Evolutionary conservation across 2,329 filamentous ascomycete genomes (phyloP), one percentile per base, ranked within the genome.

Genomic region (Chaetomiaceae sp.): DNA sequence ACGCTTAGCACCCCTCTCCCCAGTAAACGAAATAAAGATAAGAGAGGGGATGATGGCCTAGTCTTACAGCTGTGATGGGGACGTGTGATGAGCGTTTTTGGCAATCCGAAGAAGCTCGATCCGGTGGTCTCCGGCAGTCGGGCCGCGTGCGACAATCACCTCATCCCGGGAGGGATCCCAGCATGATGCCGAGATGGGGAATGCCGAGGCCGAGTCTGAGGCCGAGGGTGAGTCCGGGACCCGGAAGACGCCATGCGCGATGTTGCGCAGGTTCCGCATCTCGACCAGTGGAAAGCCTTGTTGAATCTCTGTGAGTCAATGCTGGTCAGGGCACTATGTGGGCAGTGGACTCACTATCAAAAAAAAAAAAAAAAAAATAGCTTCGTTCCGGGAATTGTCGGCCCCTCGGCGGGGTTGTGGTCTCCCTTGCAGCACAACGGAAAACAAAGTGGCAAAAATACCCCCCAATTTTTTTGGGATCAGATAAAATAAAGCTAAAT

Each of bases 221-320:
- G 79, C 75, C 58, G 59, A 51, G 43, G 55, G 33, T 27, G 55
- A 40, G 23, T 43, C 42, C 23, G 56, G 54, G 18, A 84, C 75
- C 61, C 74, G 78, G 73, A 85, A 85, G 67, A 81, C 76, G 62
- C 80, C 79, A 67, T 88, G 85, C 66, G 80, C 82, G 64, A 90
- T 83, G 68, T 85, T 90, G 71, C 83, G 86, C 63, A 97, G 79
- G 71, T 96, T 97, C 67, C 89, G 86, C 92, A 97, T 97, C 56
- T 69, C 75, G 62, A 33, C 47, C 40, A 29, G 37, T 48, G 36
- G 27, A 41, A 16, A 37, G 9, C 14, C 32, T 45, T 23, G 30
- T 38, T 30, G 21, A 44, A 11, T 21, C 42, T 48, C 13, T 16
- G 53, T 50, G 52, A 55, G 41, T 52, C 49, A 46, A 53, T 16